Evolutionary conservation across 2,329 filamentous ascomycete species (phyloP), one percentile per base, ranked within the genome.

Genomic region (Colletotrichum theobromicola): DNA sequence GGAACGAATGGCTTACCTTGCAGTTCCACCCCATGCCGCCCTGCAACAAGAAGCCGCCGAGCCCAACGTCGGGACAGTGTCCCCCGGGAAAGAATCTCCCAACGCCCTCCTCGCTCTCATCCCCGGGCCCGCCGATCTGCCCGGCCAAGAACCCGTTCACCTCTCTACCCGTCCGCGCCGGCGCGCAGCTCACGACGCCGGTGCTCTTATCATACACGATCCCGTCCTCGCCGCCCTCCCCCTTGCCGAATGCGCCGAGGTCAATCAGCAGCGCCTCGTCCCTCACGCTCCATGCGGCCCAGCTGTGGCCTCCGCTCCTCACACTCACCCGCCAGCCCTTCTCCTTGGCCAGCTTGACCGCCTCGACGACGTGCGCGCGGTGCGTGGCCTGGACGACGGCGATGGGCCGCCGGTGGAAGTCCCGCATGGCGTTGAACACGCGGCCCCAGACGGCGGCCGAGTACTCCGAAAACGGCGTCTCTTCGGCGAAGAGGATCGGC

Each of bases 21-120:
- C 87, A 89, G 77, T 90, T 90, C 89, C 89, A 91, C 0, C 89
- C 89, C 87, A 90, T 90, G 2, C 89, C 89, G 0, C 89, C 89
- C 76, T 90, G 88, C 16, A 91, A 79, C 26, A 90, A 78, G 75
- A 90, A 90, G 0, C 89, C 89, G 0, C 89, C 89, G n/a, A 91
- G 77, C 10, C 88, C 89, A 21, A 91, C 89, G 79, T 90, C 88
- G 0, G 89, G 88, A 78, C 88, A 91, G 79, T 91, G 89, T 0
- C 89, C 89, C 1, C 87, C 88, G 0, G 84, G 83, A 76, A 91
- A 91, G 81, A 90, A 84, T 42, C 85, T 80, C 0, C 85, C 86
- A 18, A 53, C 42, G 15, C 72, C 72, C 60, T 73, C 70, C 10
- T 42, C 67, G 28, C 67, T 64, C 4, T 65, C 70, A 2, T 73